Percentiles rank a stretch among this genome's conserved stretches.
phyloP scores from a whole-genome alignment of 176 grass and related monocot species.

The Secale cereale region DNA sequence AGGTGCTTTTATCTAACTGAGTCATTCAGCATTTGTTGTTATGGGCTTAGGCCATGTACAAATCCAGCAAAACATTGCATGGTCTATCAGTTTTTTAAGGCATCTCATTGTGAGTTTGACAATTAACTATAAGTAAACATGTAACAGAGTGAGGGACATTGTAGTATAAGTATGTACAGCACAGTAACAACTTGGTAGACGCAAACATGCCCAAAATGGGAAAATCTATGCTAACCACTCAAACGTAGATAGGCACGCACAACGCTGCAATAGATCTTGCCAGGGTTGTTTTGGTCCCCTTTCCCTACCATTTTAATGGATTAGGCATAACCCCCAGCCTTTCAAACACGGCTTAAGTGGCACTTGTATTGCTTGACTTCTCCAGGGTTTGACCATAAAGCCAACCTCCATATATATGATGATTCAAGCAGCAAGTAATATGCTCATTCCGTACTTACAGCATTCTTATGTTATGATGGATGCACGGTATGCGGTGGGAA shows the following conservation, averaged over 20 bases:
- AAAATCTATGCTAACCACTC: neutral
- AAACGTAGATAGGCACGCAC: neutral
- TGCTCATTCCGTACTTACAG: neutral
- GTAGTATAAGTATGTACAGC: neutral
- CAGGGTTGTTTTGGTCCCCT: neutral
- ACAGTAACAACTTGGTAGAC: neutral
- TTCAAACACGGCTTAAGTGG: neutral
- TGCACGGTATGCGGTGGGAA: neutral
- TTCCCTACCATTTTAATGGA: neutral
- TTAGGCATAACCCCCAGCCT: neutral
- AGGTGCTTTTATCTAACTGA: neutral
- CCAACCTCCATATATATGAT: neutral
- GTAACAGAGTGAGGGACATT: neutral
- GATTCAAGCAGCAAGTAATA: neutral
- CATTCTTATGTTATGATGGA: neutral
- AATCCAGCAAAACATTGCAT: neutral
- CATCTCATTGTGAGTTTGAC: neutral
- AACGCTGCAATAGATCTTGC: neutral
- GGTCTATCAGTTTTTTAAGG: neutral
- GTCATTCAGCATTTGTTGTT: neutral
- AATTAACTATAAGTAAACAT: neutral
- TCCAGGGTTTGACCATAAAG: neutral
- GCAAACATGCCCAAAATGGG: neutral
- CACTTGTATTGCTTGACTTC: neutral
- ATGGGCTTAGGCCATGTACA: neutral